phyloP scores from a whole-genome alignment of 2,329 filamentous ascomycete species.

The Lojkania enalia region DNA sequence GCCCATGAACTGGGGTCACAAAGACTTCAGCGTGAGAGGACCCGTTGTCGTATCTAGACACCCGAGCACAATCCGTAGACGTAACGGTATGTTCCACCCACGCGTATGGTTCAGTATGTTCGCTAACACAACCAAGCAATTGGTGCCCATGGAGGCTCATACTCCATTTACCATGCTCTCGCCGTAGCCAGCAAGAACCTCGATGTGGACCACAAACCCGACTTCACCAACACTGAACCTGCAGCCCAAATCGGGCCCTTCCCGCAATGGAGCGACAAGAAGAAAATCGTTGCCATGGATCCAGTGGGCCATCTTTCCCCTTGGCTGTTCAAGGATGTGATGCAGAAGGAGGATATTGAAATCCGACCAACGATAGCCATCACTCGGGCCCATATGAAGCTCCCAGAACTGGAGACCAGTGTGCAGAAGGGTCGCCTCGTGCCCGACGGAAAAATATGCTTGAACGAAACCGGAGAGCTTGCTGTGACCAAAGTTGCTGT shows the following conservation, averaged over 20 bases:
- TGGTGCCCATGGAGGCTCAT: constrained; percentile 82
- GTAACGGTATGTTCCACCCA: constrained; percentile 66
- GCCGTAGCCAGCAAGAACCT: constrained; percentile 91
- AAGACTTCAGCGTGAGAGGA: constrained; percentile 73
- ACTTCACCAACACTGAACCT: constrained; percentile 85
- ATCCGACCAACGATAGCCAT: constrained; percentile 89
- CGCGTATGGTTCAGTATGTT: neutral
- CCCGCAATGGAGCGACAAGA: constrained; percentile 82
- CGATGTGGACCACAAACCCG: constrained; percentile 75
- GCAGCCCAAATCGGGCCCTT: constrained; percentile 88
- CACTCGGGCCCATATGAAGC: constrained; percentile 91
- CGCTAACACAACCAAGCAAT: constrained; percentile 53
- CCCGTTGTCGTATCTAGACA: constrained; percentile 85
- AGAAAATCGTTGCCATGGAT: constrained; percentile 98
- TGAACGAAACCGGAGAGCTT: constrained; percentile 84
- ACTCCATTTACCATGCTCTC: constrained; percentile 93
- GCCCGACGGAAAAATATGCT: constrained; percentile 84
- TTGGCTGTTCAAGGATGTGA: constrained; percentile 79
- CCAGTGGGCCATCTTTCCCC: constrained; percentile 86
- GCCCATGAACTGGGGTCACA: constrained; percentile 82
- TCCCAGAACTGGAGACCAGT: constrained; percentile 92
- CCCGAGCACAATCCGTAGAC: constrained; percentile 72
- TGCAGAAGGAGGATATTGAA: constrained; percentile 78
- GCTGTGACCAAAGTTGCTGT: constrained; percentile 96
- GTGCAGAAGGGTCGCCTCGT: constrained; percentile 76